Evolutionary conservation across 306 rosid genomes (phyloP), one percentile per base, ranked within the genome.

Genomic region (Sicyos edulis): DNA sequence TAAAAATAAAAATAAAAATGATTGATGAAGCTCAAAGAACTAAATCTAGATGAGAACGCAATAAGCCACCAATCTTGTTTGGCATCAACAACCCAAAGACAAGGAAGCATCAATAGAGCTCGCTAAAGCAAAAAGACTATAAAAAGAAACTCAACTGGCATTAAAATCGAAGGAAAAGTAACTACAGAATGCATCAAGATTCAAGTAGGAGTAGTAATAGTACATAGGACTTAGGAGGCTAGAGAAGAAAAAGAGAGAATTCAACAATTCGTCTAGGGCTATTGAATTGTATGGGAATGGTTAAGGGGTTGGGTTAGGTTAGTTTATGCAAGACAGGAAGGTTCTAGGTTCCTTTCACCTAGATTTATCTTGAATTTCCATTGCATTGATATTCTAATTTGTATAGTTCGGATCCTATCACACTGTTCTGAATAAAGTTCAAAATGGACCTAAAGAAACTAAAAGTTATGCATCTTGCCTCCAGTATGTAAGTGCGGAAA

Each of bases 351-450:
- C n/a, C n/a, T n/a, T n/a, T n/a, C n/a, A n/a, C n/a, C n/a, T n/a
- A n/a, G n/a, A n/a, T n/a, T n/a, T n/a, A n/a, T n/a, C n/a, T n/a
- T n/a, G n/a, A n/a, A n/a, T n/a, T n/a, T n/a, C n/a, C n/a, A n/a
- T n/a, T n/a, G n/a, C n/a, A n/a, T n/a, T n/a, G n/a, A n/a, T n/a
- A n/a, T n/a, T n/a, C n/a, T n/a, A n/a, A n/a, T n/a, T n/a, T n/a
- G n/a, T n/a, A n/a, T n/a, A n/a, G n/a, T n/a, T n/a, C n/a, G n/a
- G n/a, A n/a, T n/a, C n/a, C n/a, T n/a, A n/a, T n/a, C n/a, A n/a
- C n/a, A n/a, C n/a, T n/a, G 49, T n/a, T 62, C 49, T 62, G 42
- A 49, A 17, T 34, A 17, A 62, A 63, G 70, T 63, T 34, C 70
- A 63, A 63, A 63, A 34, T 63, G 24, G 7, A 63, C 26, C 12